phyloP scores from a whole-genome alignment of 1,284 basidiomycete species.

The Anthracocystis setariae region DNA sequence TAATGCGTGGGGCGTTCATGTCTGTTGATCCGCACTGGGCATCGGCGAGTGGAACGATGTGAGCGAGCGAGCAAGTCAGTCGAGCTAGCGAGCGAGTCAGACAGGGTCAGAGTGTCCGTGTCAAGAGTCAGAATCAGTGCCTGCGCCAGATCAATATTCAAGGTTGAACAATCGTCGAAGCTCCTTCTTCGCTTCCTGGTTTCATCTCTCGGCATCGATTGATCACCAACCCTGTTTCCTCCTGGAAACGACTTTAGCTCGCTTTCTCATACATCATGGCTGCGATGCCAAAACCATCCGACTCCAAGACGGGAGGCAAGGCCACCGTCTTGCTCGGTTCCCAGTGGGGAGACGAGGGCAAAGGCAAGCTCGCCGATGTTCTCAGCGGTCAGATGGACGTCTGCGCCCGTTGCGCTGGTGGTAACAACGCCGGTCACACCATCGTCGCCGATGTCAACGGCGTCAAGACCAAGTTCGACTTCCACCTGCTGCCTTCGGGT shows the following conservation, averaged over 20 bases:
- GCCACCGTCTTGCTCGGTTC: slow-evolving; percentile 65
- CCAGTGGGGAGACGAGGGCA: slow-evolving; percentile 68
- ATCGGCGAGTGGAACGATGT: background rate
- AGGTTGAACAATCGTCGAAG: slow-evolving; percentile 8
- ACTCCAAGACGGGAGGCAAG: slow-evolving; percentile 58
- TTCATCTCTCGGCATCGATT: slow-evolving; percentile 58
- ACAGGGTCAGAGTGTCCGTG: no score
- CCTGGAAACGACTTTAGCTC: slow-evolving; percentile 16
- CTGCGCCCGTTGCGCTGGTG: slow-evolving; percentile 95
- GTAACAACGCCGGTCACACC: slow-evolving; percentile 98
- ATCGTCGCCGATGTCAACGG: slow-evolving; percentile 85
- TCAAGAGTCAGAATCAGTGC: no score
- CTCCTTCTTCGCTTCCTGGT: slow-evolving; percentile 24
- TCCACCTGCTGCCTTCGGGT: slow-evolving; percentile 93
- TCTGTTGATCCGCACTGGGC: no score
- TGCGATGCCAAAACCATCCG: slow-evolving; percentile 63
- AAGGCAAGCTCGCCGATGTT: slow-evolving; percentile 67
- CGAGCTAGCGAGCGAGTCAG: no score
- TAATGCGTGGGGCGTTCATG: background rate
- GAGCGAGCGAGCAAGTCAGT: slow-evolving; percentile 1
- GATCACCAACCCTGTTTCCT: slow-evolving; percentile 50
- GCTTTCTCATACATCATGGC: slow-evolving; percentile 52
- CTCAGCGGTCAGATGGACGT: slow-evolving; percentile 80
- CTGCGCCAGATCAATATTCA: slow-evolving; percentile 1
- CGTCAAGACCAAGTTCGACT: slow-evolving; percentile 86